Base-by-base conservation (phyloP, 163 green algal genomes). In the Prototheca stagnorum region DNA sequence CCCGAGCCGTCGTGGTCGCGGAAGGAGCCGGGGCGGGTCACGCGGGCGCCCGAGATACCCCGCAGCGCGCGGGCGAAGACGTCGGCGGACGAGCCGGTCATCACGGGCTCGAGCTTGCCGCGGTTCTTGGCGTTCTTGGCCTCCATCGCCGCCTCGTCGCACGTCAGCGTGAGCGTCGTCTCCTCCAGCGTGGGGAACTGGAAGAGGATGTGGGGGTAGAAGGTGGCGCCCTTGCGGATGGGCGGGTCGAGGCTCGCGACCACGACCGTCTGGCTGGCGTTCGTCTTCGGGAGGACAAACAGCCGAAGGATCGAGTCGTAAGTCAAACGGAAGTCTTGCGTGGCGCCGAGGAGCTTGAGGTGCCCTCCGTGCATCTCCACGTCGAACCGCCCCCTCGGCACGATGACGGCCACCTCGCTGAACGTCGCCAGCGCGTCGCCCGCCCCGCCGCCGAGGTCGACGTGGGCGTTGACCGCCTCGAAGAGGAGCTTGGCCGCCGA, bases 161-260 rank as follows among this genome's bases (percentile, higher is more conserved):
- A 79, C 49, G 82, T 67, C 52, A 95, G 68, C 56, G 81, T 70
- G 2, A 91, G 44, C 14, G 58, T 72, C 16, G 66, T 61, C 27
- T 85, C 63, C 42, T 90, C 78, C 31, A 77, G 69, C 42, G 39
- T 64, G 31, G 53, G 54, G 42, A 82, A 75, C 77, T 92, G 85
- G 44, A 77, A 79, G 43, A 96, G 66, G 49, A 97, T 74, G 77
- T 90, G 78, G 29, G 67, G 73, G 69, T 97, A 97, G 68, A 84
- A 92, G 25, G 88, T 96, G 70, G 95, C 79, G 1, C 68, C 64
- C 42, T 68, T 67, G 34, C 78, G 70, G 58, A 97, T 93, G 43
- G 88, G 87, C 8, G 85, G 86, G 61, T 96, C 88, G 23, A 97
- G 70, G 8, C 62, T 71, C 29, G 94, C 64, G 35, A 86, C 77